These are phyloP conservation scores for Termitomyces sp. DNA, from an alignment of 768 basidiomycete genomes.

Conservation along the genomic window DNA sequence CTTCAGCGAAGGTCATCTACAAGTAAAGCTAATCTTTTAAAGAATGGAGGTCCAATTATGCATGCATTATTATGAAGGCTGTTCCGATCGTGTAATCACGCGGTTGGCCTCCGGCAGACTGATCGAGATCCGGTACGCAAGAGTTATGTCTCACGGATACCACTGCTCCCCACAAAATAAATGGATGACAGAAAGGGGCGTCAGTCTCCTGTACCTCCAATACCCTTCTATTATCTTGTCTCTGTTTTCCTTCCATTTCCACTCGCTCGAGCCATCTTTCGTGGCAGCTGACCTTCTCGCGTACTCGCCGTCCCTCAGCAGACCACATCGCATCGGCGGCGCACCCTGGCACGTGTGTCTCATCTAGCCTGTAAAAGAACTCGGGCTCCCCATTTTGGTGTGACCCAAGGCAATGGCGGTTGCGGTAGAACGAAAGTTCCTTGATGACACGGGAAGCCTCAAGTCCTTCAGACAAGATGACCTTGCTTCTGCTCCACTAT, in stretches of 20 bases:
- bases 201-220: background rate
- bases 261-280: background rate
- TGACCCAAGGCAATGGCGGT: background rate
- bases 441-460: constrained; percentile 19
- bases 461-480: constrained; percentile 16
- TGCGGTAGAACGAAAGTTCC: constrained; percentile 5
- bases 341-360: background rate
- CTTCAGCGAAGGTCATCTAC: background rate
- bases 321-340: background rate
- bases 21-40: background rate
- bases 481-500: constrained; percentile 15
- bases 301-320: background rate
- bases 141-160: constrained; percentile 5
- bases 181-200: background rate
- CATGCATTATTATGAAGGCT: too few species aligned
- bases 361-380: background rate
- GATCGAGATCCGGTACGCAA: constrained; percentile 4
- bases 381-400: background rate
- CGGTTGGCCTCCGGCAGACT: background rate
- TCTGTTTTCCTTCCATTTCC: background rate
- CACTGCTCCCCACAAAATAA: background rate
- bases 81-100: background rate
- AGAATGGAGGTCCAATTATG: background rate
- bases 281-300: background rate
- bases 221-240: background rate